phyloP scores from a whole-genome alignment of 1,139 yeast genomes.

The Blastobotrys capitulatus region DNA sequence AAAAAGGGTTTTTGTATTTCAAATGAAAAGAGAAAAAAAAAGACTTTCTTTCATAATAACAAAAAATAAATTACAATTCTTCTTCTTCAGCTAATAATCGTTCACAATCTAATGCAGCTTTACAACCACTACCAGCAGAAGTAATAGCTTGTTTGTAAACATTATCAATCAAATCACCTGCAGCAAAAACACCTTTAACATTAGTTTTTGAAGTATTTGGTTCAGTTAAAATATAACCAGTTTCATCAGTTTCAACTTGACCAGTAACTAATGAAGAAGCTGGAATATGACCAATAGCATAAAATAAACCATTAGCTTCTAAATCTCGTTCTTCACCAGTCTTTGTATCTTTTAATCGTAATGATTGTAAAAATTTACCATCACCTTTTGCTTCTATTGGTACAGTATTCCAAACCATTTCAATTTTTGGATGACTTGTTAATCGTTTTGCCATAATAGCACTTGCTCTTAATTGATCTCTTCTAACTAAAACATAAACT shows the following conservation, averaged over 20 bases:
- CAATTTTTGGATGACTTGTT: slow-evolving; percentile 75
- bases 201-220: slow-evolving; percentile 89
- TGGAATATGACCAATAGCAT: slow-evolving; percentile 97
- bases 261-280: slow-evolving; percentile 77
- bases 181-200: slow-evolving; percentile 92
- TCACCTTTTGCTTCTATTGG: slow-evolving; percentile 88
- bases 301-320: slow-evolving; percentile 85
- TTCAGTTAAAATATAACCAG: slow-evolving; percentile 79
- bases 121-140: slow-evolving; percentile 98
- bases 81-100: slow-evolving; percentile 60
- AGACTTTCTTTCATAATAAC: too few species aligned
- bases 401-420: slow-evolving; percentile 81
- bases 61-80: slow-evolving; percentile 2
- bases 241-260: slow-evolving; percentile 79
- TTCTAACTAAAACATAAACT: slow-evolving; percentile 88
- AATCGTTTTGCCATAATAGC: slow-evolving; percentile 95
- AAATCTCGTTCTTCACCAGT: slow-evolving; percentile 65
- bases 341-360: slow-evolving; percentile 55
- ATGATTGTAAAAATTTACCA: slow-evolving; percentile 48
- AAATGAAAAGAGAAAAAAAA: too few species aligned
- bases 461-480: slow-evolving; percentile 90
- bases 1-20: too few species aligned
- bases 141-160: slow-evolving; percentile 98
- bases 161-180: slow-evolving; percentile 98
- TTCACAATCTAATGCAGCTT: slow-evolving; percentile 98